Evolutionary conservation across 306 rosid genomes (phyloP).

Genomic region (Rosa rugosa): DNA sequence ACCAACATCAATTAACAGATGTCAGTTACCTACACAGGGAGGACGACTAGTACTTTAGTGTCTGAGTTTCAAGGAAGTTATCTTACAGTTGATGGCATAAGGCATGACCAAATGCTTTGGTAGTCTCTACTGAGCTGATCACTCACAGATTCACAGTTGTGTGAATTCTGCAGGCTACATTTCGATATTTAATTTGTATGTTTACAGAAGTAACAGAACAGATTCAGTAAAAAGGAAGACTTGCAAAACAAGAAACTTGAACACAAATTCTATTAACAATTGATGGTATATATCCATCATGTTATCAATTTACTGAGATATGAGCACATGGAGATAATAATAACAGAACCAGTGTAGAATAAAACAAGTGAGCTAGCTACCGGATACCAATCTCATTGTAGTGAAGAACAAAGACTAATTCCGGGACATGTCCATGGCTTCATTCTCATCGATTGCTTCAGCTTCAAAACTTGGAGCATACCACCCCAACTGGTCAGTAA

Average conservation of each 20-base stretch:
- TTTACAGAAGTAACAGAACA: neutral
- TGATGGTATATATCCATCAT: neutral
- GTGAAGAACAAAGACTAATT: neutral
- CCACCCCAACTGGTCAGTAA: constrained; percentile 74
- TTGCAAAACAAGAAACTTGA: neutral
- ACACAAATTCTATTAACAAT: neutral
- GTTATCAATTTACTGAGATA: neutral
- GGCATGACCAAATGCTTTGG: neutral
- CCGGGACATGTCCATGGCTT: neutral
- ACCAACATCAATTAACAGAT: neutral
- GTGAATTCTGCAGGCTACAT: neutral
- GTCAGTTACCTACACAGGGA: neutral
- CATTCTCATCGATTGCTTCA: constrained; percentile 57
- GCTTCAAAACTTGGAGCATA: constrained; percentile 89
- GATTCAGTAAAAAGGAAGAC: neutral
- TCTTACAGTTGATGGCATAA: neutral
- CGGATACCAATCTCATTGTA: neutral
- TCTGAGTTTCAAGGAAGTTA: neutral
- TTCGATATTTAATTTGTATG: neutral
- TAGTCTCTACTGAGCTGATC: neutral
- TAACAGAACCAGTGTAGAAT: constrained; percentile 6
- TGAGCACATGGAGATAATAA: neutral
- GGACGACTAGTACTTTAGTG: neutral
- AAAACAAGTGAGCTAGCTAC: constrained; percentile 4
- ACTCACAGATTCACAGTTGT: neutral